Percentiles rank a stretch among this genome's conserved stretches.
Conservation (phyloP, 2,329 filamentous ascomycete species). For the Tolypocladium ovalisporum region DNA sequence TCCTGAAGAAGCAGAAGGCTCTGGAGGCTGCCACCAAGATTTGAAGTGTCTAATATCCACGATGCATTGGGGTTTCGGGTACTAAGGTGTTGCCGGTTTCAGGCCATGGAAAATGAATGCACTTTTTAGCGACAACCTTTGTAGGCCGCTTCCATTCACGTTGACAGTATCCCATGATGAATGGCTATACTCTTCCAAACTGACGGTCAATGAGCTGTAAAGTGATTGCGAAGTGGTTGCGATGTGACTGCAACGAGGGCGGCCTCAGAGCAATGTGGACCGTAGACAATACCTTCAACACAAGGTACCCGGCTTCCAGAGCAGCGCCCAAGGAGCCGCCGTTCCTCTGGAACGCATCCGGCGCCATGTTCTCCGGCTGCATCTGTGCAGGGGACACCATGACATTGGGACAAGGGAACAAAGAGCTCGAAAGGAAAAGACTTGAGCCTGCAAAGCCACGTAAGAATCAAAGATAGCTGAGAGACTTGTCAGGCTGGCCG, state of each 20-base stretch:
- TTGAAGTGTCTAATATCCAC: slow-evolving; percentile 44
- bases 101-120: slow-evolving; percentile 30
- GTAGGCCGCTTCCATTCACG: slow-evolving; percentile 6
- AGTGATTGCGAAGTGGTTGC: not conserved
- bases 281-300: not conserved
- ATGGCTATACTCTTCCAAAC: not conserved
- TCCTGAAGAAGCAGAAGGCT: slow-evolving; percentile 86
- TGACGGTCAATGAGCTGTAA: not conserved
- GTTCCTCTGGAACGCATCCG: not conserved
- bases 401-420: not conserved
- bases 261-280: not conserved
- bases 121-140: slow-evolving; percentile 24
- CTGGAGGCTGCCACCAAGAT: slow-evolving; percentile 95
- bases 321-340: not conserved
- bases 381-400: not conserved
- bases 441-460: not conserved
- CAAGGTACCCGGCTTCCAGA: too few relatives aligned
- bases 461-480: not conserved
- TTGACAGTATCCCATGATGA: not conserved
- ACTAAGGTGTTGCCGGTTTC: slow-evolving; percentile 30
- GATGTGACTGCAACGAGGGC: not conserved
- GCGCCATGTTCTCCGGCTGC: too few relatives aligned
- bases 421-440: not conserved
- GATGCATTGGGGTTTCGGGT: slow-evolving; percentile 27
- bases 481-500: not conserved